These are phyloP conservation scores for Boletus sp. DNA, from an alignment of 1,284 basidiomycete species.

Conservation along the genomic window DNA sequence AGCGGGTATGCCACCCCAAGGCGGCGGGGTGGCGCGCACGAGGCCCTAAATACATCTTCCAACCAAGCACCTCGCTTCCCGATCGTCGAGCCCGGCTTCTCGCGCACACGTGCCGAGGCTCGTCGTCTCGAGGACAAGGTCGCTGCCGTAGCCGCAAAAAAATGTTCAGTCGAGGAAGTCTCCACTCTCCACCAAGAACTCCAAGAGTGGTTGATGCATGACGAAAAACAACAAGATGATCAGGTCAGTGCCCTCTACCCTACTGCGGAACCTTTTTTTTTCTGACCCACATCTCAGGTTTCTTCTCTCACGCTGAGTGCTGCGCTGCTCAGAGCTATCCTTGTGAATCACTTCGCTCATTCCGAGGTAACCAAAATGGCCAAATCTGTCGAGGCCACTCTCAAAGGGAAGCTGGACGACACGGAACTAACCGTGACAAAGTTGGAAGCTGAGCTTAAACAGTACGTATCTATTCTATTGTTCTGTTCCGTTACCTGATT, in stretches of 20 bases:
- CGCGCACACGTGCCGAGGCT: constrained; percentile 51
- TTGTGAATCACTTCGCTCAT: constrained; percentile 74
- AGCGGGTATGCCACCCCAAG: constrained; percentile 62
- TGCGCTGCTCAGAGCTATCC: constrained; percentile 70
- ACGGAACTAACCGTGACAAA: constrained; percentile 53
- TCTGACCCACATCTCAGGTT: constrained; percentile 36
- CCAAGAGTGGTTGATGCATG: constrained; percentile 62
- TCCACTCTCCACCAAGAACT: constrained; percentile 68
- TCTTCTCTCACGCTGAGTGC: constrained; percentile 62
- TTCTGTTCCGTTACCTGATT: constrained; percentile 22
- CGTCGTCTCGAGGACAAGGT: constrained; percentile 71
- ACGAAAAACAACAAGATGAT: constrained; percentile 50
- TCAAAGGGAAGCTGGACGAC: constrained; percentile 62
- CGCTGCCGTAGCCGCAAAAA: constrained; percentile 72
- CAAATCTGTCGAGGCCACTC: constrained; percentile 53
- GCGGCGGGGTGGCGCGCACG: constrained; percentile 44
- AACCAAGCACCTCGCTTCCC: constrained; percentile 45
- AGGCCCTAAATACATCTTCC: constrained; percentile 44
- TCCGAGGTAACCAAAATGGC: constrained; percentile 65
- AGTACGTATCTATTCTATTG: constrained; percentile 42
- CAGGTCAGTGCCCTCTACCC: constrained; percentile 44
- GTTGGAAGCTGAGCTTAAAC: constrained; percentile 65
- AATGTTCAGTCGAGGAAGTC: constrained; percentile 80
- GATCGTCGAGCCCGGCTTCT: constrained; percentile 35
- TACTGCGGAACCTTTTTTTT: constrained; percentile 33